Evolutionary conservation across 129 eudicot genomes (phyloP).

Genomic region (Saposhnikovia divaricata): DNA sequence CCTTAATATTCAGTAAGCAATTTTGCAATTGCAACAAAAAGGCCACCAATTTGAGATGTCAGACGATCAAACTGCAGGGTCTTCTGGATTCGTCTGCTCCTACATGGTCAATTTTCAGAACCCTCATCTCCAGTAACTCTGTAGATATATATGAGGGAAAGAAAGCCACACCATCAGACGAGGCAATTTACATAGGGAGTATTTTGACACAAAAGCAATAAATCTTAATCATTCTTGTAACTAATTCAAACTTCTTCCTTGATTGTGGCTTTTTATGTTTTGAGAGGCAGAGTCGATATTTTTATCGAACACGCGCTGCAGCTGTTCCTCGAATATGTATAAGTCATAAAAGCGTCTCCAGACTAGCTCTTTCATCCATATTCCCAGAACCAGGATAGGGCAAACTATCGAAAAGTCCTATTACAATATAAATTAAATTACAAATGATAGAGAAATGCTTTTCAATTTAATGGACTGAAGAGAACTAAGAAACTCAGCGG

Average conservation of each 20-base stretch:
- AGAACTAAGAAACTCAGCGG: conserved; percentile 31
- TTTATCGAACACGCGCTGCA: neutral
- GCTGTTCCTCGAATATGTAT: neutral
- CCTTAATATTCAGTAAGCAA: conserved; percentile 12
- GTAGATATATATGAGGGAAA: conserved; percentile 10
- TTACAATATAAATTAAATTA: neutral
- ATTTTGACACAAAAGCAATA: neutral
- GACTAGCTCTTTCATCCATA: neutral
- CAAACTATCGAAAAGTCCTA: neutral
- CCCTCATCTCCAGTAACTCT: conserved; percentile 66
- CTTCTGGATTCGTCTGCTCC: conserved; percentile 45
- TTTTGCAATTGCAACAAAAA: conserved; percentile 83
- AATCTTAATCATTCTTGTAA: neutral
- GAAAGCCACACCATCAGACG: neutral
- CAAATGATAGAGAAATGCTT: neutral
- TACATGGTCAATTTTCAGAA: conserved; percentile 70
- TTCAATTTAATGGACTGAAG: neutral
- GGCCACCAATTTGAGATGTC: conserved; percentile 75
- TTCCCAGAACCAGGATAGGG: neutral
- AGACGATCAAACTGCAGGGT: conserved; percentile 80
- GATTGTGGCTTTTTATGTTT: too few relatives aligned
- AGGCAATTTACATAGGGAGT: neutral
- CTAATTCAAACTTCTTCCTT: neutral
- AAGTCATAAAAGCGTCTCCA: neutral
- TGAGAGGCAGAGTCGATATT: too few relatives aligned